Base-by-base conservation (phyloP, 2,329 filamentous ascomycete species). In the Ambrosiella xylebori region DNA sequence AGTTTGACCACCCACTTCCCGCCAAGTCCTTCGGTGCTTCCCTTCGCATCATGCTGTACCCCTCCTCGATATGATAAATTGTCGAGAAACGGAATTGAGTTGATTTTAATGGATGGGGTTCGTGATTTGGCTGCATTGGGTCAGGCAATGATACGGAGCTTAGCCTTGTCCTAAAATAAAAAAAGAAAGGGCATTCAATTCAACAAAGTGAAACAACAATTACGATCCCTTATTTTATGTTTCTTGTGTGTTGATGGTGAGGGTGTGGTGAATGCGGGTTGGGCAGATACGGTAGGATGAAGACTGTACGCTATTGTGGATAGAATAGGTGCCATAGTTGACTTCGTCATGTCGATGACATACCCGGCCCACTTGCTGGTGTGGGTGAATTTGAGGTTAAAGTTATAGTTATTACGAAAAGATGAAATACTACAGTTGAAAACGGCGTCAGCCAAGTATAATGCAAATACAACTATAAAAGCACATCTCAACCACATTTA, bases 11-110 rank as follows among this genome's bases (percentile, higher is more conserved):
- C 77, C 95, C 95, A 75, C 89, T 98, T 67, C 93, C 93, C 71
- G 83, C 93, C 69, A 90, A 90, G 80, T 89, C 87, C 72, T 96
- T 97, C 80, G 89, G 90, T 77, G 88, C 89, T 73, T 90, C 87
- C 69, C 86, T 95, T 78, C 85, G 90, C 76, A 82, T 95, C 76
- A 95, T 95, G 89, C 81, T 95, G 76, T 95, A 95, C 82, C 89
- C 89, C 75, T 94, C 88, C 71, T 89, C 88, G 79, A 93, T 96
- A 85, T 95, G 91, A 85, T 55, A 39, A 55, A 71, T 69, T 61
- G 59, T 62, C 66, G 67, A 71, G 73, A 72, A 51, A 72, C 71
- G 76, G 76, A 79, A 77, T 80, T 80, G 77, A 77, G 76, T 74
- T 78, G 74, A 51, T 15, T 74, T 75, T 27, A 3, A 27, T 27